Percentiles rank a stretch among this genome's conserved stretches.
These are phyloP conservation scores for Calcarisporium arbuscula DNA, from an alignment of 2,329 filamentous ascomycete species.

Conservation along the genomic window DNA sequence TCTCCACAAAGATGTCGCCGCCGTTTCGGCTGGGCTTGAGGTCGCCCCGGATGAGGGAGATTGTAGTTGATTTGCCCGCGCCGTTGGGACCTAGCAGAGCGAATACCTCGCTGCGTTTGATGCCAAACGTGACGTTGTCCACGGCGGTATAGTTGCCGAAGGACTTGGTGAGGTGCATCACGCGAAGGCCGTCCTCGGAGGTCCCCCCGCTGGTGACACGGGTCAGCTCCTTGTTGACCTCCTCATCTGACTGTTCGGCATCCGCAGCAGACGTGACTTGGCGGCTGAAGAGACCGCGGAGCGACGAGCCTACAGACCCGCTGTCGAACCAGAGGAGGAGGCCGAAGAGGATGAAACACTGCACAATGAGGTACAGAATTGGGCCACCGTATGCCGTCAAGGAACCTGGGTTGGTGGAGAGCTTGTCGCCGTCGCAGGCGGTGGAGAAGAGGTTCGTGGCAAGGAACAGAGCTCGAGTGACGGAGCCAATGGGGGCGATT, in stretches of 20 bases:
- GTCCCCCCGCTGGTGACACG: conserved; percentile 43
- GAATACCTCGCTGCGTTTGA: conserved; percentile 76
- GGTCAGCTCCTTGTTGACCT: conserved; percentile 58
- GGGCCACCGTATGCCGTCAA: conserved; percentile 75
- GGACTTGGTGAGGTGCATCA: conserved; percentile 71
- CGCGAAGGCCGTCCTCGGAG: conserved; percentile 62
- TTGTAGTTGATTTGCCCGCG: conserved; percentile 85
- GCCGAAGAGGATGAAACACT: conserved; percentile 63
- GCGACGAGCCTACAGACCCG: conserved; percentile 55
- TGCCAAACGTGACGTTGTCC: conserved; percentile 81
- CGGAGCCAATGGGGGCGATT: conserved; percentile 70
- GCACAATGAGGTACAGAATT: conserved; percentile 74
- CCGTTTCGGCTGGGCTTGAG: conserved; percentile 62
- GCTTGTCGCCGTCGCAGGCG: conserved; percentile 58
- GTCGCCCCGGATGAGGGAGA: conserved; percentile 85
- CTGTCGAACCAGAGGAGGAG: conserved; percentile 76
- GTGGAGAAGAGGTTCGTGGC: conserved; percentile 79
- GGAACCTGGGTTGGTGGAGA: conserved; percentile 62
- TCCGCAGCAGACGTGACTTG: conserved; percentile 20
- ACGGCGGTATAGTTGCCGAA: conserved; percentile 74
- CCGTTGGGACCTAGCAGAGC: conserved; percentile 86
- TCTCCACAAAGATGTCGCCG: conserved; percentile 78
- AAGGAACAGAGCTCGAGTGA: conserved; percentile 68
- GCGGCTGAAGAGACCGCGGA: conserved; percentile 34
- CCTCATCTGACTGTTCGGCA: conserved; percentile 41